phyloP scores from a whole-genome alignment of 208 protist genomes.

The Porcisia deanei region DNA sequence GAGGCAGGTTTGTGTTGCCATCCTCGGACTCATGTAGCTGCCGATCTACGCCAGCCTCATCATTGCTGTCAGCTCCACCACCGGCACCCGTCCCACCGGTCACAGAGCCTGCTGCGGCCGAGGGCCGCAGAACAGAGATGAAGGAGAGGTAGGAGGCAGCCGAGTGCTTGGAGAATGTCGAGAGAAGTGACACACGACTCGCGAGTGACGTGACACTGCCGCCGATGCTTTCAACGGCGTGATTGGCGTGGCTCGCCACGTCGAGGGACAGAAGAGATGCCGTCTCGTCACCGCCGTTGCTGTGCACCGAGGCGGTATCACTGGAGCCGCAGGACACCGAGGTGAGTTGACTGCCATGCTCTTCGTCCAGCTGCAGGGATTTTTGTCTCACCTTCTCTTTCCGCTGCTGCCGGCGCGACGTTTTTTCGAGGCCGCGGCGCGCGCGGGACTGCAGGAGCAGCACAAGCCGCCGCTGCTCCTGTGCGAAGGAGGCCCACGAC shows the following conservation, averaged over 20 bases:
- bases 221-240: conserved; percentile 5
- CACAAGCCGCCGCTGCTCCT: conserved; percentile 79
- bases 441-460: conserved; percentile 53
- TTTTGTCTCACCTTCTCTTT: not conserved
- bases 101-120: conserved; percentile 8
- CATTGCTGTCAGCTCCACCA: conserved; percentile 1
- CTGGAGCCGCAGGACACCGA: conserved; percentile 16
- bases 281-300: conserved; percentile 7
- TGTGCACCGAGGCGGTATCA: not conserved
- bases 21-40: conserved; percentile 80
- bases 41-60: conserved; percentile 13
- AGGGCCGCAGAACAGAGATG: conserved; percentile 74
- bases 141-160: conserved; percentile 78
- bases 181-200: conserved; percentile 82
- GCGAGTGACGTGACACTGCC: conserved; percentile 49
- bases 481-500: conserved; percentile 74
- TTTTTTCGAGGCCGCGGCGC: conserved; percentile 33
- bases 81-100: conserved; percentile 5
- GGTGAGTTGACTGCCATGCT: not conserved
- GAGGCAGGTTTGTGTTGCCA: conserved; percentile 86
- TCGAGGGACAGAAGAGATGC: conserved; percentile 26
- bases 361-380: not conserved
- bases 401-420: conserved; percentile 15
- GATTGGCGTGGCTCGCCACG: conserved; percentile 13
- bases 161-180: conserved; percentile 72